phyloP scores from a whole-genome alignment of 345 rosid species.

The Draba incana region DNA sequence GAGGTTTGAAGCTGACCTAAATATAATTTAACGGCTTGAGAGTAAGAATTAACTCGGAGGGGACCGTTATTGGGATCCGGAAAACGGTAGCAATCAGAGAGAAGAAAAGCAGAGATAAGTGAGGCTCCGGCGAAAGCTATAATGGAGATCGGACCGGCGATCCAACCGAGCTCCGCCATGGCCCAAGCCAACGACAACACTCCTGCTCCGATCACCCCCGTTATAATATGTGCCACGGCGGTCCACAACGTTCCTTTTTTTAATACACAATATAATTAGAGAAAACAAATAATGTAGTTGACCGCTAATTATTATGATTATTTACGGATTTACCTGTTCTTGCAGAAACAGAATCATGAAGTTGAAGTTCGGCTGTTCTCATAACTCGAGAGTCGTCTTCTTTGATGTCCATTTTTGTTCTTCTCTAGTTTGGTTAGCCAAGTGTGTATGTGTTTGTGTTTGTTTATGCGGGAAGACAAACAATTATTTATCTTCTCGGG shows the following conservation, averaged over 20 bases:
- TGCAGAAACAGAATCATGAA: constrained; percentile 25
- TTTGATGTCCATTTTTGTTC: constrained; percentile 10
- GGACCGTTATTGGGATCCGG: constrained; percentile 62
- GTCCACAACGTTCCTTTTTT: constrained; percentile 60
- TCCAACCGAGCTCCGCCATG: constrained; percentile 71
- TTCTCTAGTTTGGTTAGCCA: background rate
- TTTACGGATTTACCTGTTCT: constrained; percentile 30
- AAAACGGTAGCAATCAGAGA: constrained; percentile 56
- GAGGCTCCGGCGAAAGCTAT: constrained; percentile 56
- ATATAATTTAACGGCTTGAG: constrained; percentile 55
- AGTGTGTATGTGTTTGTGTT: constrained; percentile 6
- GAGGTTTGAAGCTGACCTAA: constrained; percentile 47
- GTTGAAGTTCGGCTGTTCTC: constrained; percentile 19
- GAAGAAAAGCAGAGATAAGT: constrained; percentile 50
- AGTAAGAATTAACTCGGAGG: constrained; percentile 48
- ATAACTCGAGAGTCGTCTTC: constrained; percentile 20
- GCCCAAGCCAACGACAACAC: constrained; percentile 83
- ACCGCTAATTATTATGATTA: constrained; percentile 9
- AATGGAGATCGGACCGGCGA: constrained; percentile 61
- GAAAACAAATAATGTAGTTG: background rate
- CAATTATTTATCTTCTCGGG: constrained; percentile 22
- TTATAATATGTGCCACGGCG: constrained; percentile 66
- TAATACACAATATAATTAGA: constrained; percentile 1
- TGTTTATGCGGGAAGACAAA: constrained; percentile 17
- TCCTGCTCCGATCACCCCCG: constrained; percentile 85